Conservation (phyloP, 2,329 filamentous ascomycete genomes). For the Colletotrichum karsti region DNA sequence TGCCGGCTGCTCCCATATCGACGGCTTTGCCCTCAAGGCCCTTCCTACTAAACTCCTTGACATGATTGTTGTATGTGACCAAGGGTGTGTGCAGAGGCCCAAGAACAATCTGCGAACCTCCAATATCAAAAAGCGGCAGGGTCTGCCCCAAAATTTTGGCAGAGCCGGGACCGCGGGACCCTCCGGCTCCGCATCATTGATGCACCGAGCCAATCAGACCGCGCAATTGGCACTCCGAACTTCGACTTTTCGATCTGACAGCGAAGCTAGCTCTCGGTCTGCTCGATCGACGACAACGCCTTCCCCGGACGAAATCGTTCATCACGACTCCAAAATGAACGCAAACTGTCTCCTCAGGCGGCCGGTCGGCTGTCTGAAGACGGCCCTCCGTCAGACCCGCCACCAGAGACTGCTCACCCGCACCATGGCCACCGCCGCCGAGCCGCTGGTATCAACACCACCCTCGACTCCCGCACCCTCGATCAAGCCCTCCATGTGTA, state of each 20-base stretch:
- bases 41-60: constrained; percentile 26
- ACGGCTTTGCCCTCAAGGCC: constrained; percentile 26
- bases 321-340: constrained; percentile 59
- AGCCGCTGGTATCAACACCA: constrained; percentile 33
- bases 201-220: constrained; percentile 46
- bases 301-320: not conserved
- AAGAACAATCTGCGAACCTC: constrained; percentile 1
- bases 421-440: constrained; percentile 54
- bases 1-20: constrained; percentile 23
- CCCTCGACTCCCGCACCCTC: constrained; percentile 37
- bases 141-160: constrained; percentile 24
- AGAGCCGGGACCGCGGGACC: not conserved
- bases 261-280: not conserved
- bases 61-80: not conserved
- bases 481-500: constrained; percentile 40
- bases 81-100: not conserved
- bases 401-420: constrained; percentile 55
- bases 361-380: constrained; percentile 77
- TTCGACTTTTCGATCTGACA: constrained; percentile 27
- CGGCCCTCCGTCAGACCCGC: constrained; percentile 66
- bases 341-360: constrained; percentile 70
- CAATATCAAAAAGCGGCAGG: constrained; percentile 7
- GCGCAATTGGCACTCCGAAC: constrained; percentile 27
- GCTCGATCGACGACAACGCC: constrained; percentile 1
- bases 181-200: constrained; percentile 29